phyloP scores from a whole-genome alignment of 2,329 filamentous ascomycete species.

The Alternaria incomplexa region DNA sequence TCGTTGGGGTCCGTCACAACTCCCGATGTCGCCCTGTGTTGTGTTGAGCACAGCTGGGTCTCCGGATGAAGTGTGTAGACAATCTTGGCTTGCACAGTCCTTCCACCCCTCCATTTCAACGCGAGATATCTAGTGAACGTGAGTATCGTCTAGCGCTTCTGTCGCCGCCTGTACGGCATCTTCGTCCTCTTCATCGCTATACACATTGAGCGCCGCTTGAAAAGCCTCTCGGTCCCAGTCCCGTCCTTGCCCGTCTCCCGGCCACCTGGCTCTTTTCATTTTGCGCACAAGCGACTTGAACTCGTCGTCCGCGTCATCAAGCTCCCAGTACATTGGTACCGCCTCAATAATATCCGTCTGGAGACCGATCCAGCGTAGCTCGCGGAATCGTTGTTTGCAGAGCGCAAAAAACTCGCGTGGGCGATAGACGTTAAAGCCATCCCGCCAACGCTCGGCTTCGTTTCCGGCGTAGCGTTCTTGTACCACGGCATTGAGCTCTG shows the following conservation, averaged over 20 bases:
- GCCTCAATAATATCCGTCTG: background rate
- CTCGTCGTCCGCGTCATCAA: background rate
- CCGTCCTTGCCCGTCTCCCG: background rate
- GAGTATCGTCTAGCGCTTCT: background rate
- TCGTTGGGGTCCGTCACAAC: too few species aligned
- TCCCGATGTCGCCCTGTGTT: too few species aligned
- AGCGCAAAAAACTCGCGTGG: background rate
- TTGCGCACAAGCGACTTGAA: background rate
- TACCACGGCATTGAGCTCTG: background rate
- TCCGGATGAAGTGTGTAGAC: background rate
- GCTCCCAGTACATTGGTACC: background rate
- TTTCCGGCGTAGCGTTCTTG: background rate
- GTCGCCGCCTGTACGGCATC: background rate
- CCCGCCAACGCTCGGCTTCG: background rate
- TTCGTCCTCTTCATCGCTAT: background rate
- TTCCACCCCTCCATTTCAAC: background rate
- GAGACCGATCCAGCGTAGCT: background rate
- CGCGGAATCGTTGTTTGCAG: background rate
- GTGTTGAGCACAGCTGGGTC: too few species aligned
- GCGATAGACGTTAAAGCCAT: background rate
- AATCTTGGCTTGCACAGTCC: background rate
- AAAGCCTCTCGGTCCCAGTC: background rate
- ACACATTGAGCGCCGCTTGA: background rate
- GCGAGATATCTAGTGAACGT: background rate
- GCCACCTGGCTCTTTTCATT: background rate